These are phyloP conservation scores for Trametes polyzona DNA, from an alignment of 1,284 basidiomycete species.

Conservation along the genomic window DNA sequence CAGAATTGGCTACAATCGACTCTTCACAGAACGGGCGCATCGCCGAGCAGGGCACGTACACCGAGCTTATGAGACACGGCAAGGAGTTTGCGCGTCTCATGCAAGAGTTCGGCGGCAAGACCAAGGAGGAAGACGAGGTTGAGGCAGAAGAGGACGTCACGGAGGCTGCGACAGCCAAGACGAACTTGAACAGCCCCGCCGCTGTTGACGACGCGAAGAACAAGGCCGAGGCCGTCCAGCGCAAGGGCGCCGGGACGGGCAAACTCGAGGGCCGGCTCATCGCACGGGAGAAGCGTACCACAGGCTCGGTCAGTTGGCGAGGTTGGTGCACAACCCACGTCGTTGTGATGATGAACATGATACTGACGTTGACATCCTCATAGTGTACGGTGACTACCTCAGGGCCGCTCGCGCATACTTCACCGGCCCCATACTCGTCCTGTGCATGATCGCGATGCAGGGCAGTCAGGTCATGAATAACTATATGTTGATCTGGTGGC, in stretches of 20 bases:
- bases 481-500: conserved; percentile 76
- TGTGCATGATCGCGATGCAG: conserved; percentile 68
- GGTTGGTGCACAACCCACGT: conserved; percentile 39
- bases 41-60: conserved; percentile 68
- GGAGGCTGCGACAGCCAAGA: conserved; percentile 30
- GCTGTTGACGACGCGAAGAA: conserved; percentile 44
- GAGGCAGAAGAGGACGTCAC: conserved; percentile 41
- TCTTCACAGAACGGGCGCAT: conserved; percentile 52
- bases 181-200: conserved; percentile 26
- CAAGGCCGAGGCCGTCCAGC: conserved; percentile 42
- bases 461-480: conserved; percentile 55
- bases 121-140: conserved; percentile 44
- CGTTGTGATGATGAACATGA: neutral
- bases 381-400: conserved; percentile 75
- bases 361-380: neutral
- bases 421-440: conserved; percentile 61
- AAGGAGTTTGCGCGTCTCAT: conserved; percentile 68
- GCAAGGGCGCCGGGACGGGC: conserved; percentile 58
- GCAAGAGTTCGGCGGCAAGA: conserved; percentile 64
- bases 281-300: conserved; percentile 65
- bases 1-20: neutral
- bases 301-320: conserved; percentile 61
- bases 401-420: conserved; percentile 61
- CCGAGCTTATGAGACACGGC: conserved; percentile 52
- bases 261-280: conserved; percentile 69